Conservation (phyloP, 2,329 filamentous ascomycete species). For the Neoscytalidium dimidiatum region DNA sequence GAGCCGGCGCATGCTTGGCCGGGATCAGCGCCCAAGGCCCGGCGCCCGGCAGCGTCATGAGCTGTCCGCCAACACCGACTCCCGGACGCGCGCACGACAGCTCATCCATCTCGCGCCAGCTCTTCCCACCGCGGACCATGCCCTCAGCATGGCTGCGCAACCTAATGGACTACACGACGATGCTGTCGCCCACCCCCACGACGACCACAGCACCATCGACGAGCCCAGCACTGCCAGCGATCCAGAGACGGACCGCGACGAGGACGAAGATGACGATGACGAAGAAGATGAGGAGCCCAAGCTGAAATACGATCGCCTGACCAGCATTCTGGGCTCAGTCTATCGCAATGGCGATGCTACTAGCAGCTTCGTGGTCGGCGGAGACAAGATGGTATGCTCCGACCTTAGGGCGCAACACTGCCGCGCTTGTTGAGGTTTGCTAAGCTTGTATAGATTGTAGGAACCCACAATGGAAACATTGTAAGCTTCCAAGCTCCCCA, state of each 20-base stretch:
- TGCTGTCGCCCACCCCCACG: constrained; percentile 55
- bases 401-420: constrained; percentile 20
- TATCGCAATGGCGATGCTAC: constrained; percentile 97
- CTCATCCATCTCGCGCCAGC: constrained; percentile 14
- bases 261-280: constrained; percentile 65
- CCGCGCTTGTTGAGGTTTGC: constrained; percentile 54
- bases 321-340: constrained; percentile 73
- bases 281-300: constrained; percentile 92
- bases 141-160: constrained; percentile 43
- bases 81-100: not conserved
- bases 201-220: constrained; percentile 34
- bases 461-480: constrained; percentile 95
- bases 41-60: constrained; percentile 13
- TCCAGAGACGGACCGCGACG: constrained; percentile 18
- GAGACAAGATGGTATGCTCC: constrained; percentile 86
- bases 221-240: constrained; percentile 25
- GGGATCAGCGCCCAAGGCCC: constrained; percentile 10
- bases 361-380: constrained; percentile 83
- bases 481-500: constrained; percentile 57
- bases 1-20: constrained; percentile 11
- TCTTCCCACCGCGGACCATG: constrained; percentile 35
- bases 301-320: constrained; percentile 89
- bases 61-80: constrained; percentile 1
- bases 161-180: constrained; percentile 36
- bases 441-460: constrained; percentile 67